Percentiles rank a stretch among this genome's conserved stretches.
Conservation (phyloP, 805 yeast genomes). For the Peterozyma xylosa region DNA sequence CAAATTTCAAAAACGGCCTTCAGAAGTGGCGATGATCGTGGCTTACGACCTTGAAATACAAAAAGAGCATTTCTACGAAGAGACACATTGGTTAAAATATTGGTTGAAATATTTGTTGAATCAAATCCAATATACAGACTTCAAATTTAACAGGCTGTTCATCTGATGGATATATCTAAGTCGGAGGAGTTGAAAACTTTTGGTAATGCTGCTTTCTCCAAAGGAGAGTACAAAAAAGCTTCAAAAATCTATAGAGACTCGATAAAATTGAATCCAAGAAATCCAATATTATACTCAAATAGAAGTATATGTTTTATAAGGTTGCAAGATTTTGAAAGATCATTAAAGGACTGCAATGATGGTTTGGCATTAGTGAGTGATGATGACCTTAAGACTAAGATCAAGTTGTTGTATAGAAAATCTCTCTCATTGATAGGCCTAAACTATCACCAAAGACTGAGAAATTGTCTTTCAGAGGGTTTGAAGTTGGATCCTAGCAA, state of each 20-base stretch:
- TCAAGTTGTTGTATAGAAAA: slow-evolving; percentile 47
- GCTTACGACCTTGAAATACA: too few species aligned
- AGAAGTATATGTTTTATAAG: slow-evolving; percentile 60
- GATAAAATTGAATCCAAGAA: slow-evolving; percentile 34
- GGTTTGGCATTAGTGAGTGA: slow-evolving; percentile 29
- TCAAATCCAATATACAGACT: neutral
- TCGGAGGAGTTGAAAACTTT: slow-evolving; percentile 25
- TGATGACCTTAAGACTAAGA: slow-evolving; percentile 17
- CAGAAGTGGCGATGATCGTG: too few species aligned
- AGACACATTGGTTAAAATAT: neutral
- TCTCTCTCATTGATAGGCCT: slow-evolving; percentile 31
- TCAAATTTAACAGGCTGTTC: too few species aligned
- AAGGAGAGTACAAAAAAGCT: slow-evolving; percentile 40
- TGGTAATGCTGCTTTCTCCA: slow-evolving; percentile 50
- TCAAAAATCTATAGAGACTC: slow-evolving; percentile 50
- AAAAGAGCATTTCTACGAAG: too few species aligned
- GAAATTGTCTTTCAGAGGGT: slow-evolving; percentile 25
- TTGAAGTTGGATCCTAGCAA: slow-evolving; percentile 34
- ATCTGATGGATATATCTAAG: neutral
- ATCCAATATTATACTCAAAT: slow-evolving; percentile 58
- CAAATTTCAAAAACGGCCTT: neutral
- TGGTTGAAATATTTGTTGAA: neutral
- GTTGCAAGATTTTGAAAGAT: slow-evolving; percentile 38
- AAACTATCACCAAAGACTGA: slow-evolving; percentile 18
- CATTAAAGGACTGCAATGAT: slow-evolving; percentile 37